Evolutionary conservation across 148 eudicot species (phyloP).

Genomic region (Chenopodium berlandieri): DNA sequence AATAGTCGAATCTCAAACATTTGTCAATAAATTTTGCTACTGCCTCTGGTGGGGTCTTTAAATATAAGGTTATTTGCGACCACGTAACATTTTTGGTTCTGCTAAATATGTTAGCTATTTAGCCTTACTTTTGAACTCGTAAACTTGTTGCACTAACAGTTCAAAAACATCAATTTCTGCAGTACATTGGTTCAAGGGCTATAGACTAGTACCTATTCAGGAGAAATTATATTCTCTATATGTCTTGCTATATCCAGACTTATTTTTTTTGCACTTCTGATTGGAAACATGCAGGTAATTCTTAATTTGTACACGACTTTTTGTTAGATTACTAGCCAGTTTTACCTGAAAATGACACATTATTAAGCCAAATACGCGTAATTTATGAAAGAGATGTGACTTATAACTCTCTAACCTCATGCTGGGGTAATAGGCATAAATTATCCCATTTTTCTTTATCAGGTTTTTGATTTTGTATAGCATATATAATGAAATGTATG

Average conservation of each 20-base stretch:
- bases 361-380: too few relatives aligned
- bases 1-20: constrained; percentile 56
- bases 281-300: constrained; percentile 97
- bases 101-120: not conserved
- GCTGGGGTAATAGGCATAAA: not conserved
- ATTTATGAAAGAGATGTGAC: not conserved
- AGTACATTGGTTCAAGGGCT: constrained; percentile 99
- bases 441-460: too few relatives aligned
- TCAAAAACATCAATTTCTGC: constrained; percentile 17
- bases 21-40: constrained; percentile 73
- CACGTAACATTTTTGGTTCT: not conserved
- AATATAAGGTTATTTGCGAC: constrained; percentile 65
- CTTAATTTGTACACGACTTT: not conserved
- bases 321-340: not conserved
- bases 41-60: constrained; percentile 99
- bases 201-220: constrained; percentile 86
- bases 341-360: not conserved
- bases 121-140: not conserved
- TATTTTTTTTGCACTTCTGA: constrained; percentile 86
- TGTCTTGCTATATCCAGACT: constrained; percentile 86
- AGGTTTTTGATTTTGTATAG: too few relatives aligned
- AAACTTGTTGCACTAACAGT: not conserved
- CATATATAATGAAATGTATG: too few relatives aligned
- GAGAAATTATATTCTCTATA: constrained; percentile 83
- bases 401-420: not conserved